Conservation (phyloP, 1,284 basidiomycete genomes). For the Mycosarcoma maydis region DNA sequence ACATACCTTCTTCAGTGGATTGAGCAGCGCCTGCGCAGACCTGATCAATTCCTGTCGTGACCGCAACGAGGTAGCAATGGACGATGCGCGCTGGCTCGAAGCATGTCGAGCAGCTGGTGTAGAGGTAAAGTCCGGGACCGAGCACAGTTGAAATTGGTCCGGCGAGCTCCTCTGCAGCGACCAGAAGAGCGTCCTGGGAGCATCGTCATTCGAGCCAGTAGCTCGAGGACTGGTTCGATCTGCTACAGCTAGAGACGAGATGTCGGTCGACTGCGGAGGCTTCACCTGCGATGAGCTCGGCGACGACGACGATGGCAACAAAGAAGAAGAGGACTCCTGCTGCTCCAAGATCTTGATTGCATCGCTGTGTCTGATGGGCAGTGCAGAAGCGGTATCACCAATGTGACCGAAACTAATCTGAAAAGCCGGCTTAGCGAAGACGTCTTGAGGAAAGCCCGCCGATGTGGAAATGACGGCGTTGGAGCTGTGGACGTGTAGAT, state of each 20-base stretch:
- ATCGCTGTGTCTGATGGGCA: conserved; percentile 31
- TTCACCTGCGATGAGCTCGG: neutral
- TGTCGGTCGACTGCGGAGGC: neutral
- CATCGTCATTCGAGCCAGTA: neutral
- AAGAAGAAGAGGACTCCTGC: conserved; percentile 19
- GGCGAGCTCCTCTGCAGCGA: conserved; percentile 28
- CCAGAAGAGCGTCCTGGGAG: conserved; percentile 4
- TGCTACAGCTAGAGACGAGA: conserved; percentile 15
- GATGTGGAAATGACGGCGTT: conserved; percentile 34
- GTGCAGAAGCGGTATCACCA: neutral
- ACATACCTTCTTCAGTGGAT: conserved; percentile 52
- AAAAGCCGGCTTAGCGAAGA: conserved; percentile 47
- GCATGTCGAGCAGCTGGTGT: conserved; percentile 1
- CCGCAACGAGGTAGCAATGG: neutral
- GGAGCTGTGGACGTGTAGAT: conserved; percentile 15
- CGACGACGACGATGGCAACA: neutral
- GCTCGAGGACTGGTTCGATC: neutral
- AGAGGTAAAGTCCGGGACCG: conserved; percentile 37
- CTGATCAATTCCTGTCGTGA: conserved; percentile 24
- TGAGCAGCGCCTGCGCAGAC: conserved; percentile 37
- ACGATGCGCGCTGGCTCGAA: neutral
- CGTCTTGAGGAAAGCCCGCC: conserved; percentile 39
- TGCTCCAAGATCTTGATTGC: conserved; percentile 32
- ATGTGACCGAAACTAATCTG: conserved; percentile 9
- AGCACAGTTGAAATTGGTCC: conserved; percentile 35